Conservation (phyloP, 768 basidiomycete species). For the Russula abietina region DNA sequence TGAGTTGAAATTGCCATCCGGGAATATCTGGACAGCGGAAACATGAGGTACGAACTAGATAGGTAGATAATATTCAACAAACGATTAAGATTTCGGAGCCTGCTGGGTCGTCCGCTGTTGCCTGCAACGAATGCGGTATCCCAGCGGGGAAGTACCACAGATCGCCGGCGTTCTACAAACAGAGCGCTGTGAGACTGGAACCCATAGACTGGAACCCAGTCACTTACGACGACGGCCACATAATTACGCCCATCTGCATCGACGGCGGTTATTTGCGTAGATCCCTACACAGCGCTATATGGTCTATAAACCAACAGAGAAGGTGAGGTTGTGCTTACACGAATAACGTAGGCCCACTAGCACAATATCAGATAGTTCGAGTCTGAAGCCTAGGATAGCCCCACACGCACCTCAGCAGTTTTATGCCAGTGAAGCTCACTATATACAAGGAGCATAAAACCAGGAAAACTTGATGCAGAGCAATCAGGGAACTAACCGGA, state of each 20-base stretch:
- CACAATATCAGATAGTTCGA: not conserved
- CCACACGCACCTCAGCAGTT: conserved; percentile 27
- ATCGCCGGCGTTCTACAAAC: conserved; percentile 18
- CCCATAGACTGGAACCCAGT: not conserved
- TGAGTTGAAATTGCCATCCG: conserved; percentile 34
- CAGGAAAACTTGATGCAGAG: not conserved
- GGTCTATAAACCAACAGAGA: not conserved
- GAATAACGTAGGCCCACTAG: conserved; percentile 34
- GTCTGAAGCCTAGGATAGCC: not conserved
- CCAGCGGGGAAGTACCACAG: conserved; percentile 35
- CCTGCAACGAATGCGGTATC: conserved; percentile 36
- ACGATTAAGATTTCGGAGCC: conserved; percentile 35
- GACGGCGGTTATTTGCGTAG: conserved; percentile 19
- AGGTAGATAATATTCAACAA: conserved; percentile 6
- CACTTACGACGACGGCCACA: conserved; percentile 19
- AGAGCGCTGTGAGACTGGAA: not conserved
- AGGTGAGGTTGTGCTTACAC: conserved; percentile 22
- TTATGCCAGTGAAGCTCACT: conserved; percentile 37
- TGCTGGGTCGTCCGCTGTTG: conserved; percentile 27
- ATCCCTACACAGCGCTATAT: conserved; percentile 8
- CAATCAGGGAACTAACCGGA: conserved; percentile 23
- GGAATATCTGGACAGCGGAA: conserved; percentile 29
- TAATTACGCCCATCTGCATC: conserved; percentile 21
- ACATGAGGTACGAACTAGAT: not conserved
- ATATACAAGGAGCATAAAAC: not conserved